A percentile compares a stretch with the other conserved stretches of the same genome.
Evolutionary conservation across 805 yeast species (phyloP).

Genomic region (Metschnikowia drakensbergensis): DNA sequence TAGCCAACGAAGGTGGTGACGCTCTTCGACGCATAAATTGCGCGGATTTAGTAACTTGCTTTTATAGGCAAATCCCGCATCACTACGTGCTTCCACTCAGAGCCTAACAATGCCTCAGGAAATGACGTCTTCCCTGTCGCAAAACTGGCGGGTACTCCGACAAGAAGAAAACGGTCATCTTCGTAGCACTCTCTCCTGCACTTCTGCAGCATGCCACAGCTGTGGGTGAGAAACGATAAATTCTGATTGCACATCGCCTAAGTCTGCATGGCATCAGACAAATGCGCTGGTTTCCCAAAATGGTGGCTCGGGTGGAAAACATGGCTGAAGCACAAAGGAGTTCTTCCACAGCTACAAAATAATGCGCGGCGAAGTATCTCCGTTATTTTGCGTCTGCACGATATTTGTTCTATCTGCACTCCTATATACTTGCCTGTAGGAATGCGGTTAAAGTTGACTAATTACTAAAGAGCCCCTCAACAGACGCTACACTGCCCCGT

Average conservation of each 20-base stretch:
- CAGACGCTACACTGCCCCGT: neutral
- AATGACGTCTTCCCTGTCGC: neutral
- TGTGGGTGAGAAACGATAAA: neutral
- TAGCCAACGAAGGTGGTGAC: neutral
- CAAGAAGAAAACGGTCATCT: neutral
- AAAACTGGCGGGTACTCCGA: neutral
- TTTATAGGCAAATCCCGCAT: slow-evolving; percentile 1
- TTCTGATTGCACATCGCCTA: neutral
- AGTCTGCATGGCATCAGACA: neutral
- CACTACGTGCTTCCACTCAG: neutral
- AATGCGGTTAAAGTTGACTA: neutral
- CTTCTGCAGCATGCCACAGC: neutral
- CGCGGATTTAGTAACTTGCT: slow-evolving; percentile 3
- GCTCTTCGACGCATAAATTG: neutral
- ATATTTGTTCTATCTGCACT: slow-evolving; percentile 1
- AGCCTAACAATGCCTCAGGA: neutral
- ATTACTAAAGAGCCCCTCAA: neutral
- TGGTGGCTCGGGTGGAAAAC: neutral
- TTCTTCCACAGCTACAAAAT: neutral
- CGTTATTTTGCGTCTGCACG: slow-evolving; percentile 4
- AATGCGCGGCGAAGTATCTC: slow-evolving; percentile 2
- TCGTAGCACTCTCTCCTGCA: neutral
- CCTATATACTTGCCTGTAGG: neutral
- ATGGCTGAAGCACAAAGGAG: neutral
- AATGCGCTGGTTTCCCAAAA: neutral